A percentile compares a stretch with the other conserved stretches of the same genome.
phyloP scores from a whole-genome alignment of 2,329 filamentous ascomycete genomes.

The Botryotinia globosa region DNA sequence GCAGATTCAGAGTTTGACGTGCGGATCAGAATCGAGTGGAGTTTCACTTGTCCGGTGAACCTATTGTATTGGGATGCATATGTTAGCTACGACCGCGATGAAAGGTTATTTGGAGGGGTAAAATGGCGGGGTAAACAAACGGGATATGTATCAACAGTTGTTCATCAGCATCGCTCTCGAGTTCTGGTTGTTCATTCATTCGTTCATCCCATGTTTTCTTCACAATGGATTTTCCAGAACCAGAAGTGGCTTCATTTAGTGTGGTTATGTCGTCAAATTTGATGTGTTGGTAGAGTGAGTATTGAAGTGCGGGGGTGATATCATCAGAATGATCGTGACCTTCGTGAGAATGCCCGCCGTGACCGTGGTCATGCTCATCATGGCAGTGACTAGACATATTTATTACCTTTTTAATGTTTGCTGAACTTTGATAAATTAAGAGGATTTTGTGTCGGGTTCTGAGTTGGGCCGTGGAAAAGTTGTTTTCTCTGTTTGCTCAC shows the following conservation, averaged over 20 bases:
- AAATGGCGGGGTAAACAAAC: constrained; percentile 50
- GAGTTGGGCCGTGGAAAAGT: not conserved
- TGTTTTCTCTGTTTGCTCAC: not conserved
- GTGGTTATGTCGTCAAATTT: constrained; percentile 82
- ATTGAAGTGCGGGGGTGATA: constrained; percentile 85
- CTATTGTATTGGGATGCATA: constrained; percentile 44
- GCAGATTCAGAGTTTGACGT: constrained; percentile 68
- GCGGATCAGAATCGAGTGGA: constrained; percentile 85
- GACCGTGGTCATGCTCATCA: constrained; percentile 42
- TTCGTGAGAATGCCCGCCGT: constrained; percentile 59
- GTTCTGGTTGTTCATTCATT: constrained; percentile 66
- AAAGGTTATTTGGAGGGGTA: constrained; percentile 14
- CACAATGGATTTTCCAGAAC: constrained; percentile 70
- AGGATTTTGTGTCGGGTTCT: not conserved
- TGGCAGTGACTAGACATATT: constrained; percentile 47
- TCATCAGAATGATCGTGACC: constrained; percentile 88
- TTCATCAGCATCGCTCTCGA: constrained; percentile 85
- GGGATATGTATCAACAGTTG: constrained; percentile 91
- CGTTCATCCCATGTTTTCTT: constrained; percentile 91
- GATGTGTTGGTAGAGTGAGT: constrained; percentile 87
- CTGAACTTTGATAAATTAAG: not conserved
- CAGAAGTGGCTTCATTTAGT: constrained; percentile 72
- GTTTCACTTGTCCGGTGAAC: constrained; percentile 90
- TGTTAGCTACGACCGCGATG: not conserved
- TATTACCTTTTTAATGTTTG: not conserved